A percentile compares a stretch with the other conserved stretches of the same genome.
These are phyloP conservation scores for Polygonum aviculare DNA, from an alignment of 148 eudicot species.

Conservation along the genomic window DNA sequence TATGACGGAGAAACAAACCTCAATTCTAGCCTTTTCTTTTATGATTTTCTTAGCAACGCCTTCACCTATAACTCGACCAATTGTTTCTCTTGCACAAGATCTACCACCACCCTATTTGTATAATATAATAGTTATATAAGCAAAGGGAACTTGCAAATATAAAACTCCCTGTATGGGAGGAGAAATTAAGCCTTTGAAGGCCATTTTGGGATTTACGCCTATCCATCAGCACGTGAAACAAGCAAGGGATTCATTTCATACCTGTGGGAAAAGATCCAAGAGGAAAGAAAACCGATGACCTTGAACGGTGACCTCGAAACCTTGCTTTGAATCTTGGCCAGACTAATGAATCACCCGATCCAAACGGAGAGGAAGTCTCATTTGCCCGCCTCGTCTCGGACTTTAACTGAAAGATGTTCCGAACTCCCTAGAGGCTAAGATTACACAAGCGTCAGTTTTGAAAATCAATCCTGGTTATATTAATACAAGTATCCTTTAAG, in stretches of 20 bases:
- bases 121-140: constrained; percentile 2
- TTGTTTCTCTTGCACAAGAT: constrained; percentile 98
- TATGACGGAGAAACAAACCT: constrained; percentile 37
- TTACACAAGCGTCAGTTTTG: constrained; percentile 18
- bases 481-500: neutral
- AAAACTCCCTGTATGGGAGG: constrained; percentile 37
- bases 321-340: too few relatives aligned
- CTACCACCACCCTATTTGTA: constrained; percentile 88
- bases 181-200: neutral
- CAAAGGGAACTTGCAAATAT: neutral
- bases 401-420: too few relatives aligned
- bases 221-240: neutral
- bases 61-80: constrained; percentile 98
- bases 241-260: constrained; percentile 10
- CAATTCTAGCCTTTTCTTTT: constrained; percentile 63
- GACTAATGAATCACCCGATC: too few relatives aligned
- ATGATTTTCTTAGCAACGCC: constrained; percentile 94
- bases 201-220: neutral
- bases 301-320: too few relatives aligned
- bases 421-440: too few relatives aligned
- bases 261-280: constrained; percentile 88
- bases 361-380: too few relatives aligned
- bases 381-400: too few relatives aligned
- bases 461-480: neutral
- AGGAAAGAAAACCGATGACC: constrained; percentile 18